Evolutionary conservation across 1,284 basidiomycete species (phyloP).

Genomic region (Pseudozyma pruni): DNA sequence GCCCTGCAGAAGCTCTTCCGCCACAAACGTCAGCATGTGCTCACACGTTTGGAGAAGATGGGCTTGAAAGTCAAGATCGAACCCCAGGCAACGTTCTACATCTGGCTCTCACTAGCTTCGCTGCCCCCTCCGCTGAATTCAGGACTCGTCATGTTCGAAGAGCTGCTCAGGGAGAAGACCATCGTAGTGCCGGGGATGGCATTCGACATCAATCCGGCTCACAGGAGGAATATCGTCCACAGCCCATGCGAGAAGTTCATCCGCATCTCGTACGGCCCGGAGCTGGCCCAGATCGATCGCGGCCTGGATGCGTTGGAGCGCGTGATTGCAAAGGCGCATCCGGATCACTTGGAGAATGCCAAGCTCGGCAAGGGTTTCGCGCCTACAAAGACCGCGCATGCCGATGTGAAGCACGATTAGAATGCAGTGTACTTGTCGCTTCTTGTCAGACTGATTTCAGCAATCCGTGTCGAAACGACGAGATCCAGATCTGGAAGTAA

Average conservation of each 20-base stretch:
- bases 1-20: conserved; percentile 78
- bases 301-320: conserved; percentile 86
- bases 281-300: conserved; percentile 79
- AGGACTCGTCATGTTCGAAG: conserved; percentile 93
- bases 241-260: conserved; percentile 73
- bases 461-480: no score
- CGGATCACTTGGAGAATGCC: conserved; percentile 68
- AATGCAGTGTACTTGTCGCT: no score
- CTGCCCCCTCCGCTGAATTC: conserved; percentile 82
- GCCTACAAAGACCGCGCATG: conserved; percentile 27
- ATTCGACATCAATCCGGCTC: conserved; percentile 76
- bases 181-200: conserved; percentile 86
- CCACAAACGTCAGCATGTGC: conserved; percentile 86
- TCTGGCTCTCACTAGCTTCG: conserved; percentile 85
- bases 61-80: conserved; percentile 47
- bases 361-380: conserved; percentile 35
- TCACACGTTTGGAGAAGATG: conserved; percentile 80
- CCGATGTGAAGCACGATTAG: conserved; percentile 29
- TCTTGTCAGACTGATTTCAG: no score
- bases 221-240: conserved; percentile 77
- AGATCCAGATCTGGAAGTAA: no score
- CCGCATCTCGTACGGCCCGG: conserved; percentile 80
- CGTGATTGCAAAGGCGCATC: conserved; percentile 77
- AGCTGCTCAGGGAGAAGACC: conserved; percentile 86
- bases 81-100: conserved; percentile 74